Percentiles rank a stretch among this genome's conserved stretches.
phyloP scores from a whole-genome alignment of 148 eudicot species.

The Chenopodium suecicum region DNA sequence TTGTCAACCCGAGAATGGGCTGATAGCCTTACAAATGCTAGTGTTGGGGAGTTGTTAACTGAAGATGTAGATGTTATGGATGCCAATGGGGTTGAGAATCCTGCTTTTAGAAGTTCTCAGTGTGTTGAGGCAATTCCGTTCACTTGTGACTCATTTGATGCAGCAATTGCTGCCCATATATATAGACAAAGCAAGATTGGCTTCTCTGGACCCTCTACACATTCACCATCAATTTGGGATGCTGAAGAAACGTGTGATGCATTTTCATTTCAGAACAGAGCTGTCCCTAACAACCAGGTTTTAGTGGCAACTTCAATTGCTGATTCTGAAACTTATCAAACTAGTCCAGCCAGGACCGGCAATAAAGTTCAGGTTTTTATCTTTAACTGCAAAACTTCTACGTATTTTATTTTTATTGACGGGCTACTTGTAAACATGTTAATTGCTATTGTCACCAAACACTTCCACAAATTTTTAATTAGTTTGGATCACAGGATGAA shows the following conservation, averaged over 20 bases:
- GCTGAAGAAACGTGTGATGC: conserved; percentile 99
- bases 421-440: not conserved
- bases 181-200: conserved; percentile 46
- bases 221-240: conserved; percentile 71
- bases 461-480: too few relatives aligned
- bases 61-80: conserved; percentile 43
- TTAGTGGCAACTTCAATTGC: conserved; percentile 28
- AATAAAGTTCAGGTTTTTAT: conserved; percentile 46
- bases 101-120: conserved; percentile 34
- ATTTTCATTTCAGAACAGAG: conserved; percentile 67
- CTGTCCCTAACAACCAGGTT: conserved; percentile 27
- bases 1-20: conserved; percentile 76
- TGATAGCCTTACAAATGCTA: conserved; percentile 79
- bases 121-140: conserved; percentile 54
- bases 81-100: conserved; percentile 37
- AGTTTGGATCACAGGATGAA: conserved; percentile 29
- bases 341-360: conserved; percentile 32
- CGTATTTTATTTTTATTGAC: too few relatives aligned
- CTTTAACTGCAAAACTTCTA: not conserved
- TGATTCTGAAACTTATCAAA: conserved; percentile 22
- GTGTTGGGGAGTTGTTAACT: conserved; percentile 62
- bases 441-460: too few relatives aligned
- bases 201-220: conserved; percentile 26
- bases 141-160: conserved; percentile 89
- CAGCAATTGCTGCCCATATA: conserved; percentile 97